These are phyloP conservation scores for Wickerhamiella vanderwaltii DNA, from an alignment of 805 yeast species.

Conservation along the genomic window DNA sequence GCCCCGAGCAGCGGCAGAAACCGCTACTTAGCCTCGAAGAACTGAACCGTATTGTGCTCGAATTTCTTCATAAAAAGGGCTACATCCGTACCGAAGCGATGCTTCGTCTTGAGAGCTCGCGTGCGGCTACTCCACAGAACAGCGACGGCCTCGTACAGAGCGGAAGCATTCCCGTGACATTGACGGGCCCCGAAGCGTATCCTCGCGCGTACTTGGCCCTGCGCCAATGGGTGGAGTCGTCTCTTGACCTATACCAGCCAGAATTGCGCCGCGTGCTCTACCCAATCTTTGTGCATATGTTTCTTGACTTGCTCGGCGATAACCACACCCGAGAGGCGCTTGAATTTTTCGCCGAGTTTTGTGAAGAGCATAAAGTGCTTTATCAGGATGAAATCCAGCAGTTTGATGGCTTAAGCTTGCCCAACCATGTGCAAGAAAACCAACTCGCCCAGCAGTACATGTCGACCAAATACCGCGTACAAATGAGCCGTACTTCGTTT, in stretches of 20 bases:
- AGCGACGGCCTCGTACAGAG: conserved; percentile 27
- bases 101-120: conserved; percentile 61
- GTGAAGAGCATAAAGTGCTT: conserved; percentile 55
- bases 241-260: conserved; percentile 79
- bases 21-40: conserved; percentile 53
- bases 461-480: conserved; percentile 57
- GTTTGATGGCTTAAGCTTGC: conserved; percentile 60
- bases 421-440: conserved; percentile 74
- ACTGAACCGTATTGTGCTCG: conserved; percentile 81
- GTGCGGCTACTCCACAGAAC: conserved; percentile 20
- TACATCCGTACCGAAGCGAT: conserved; percentile 89
- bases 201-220: conserved; percentile 69
- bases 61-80: conserved; percentile 86
- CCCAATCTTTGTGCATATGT: conserved; percentile 88
- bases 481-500: conserved; percentile 71
- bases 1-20: conserved; percentile 10
- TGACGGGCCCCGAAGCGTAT: conserved; percentile 51
- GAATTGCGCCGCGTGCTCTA: conserved; percentile 73
- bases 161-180: conserved; percentile 16
- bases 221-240: conserved; percentile 79
- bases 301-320: conserved; percentile 62
- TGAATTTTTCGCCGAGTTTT: conserved; percentile 60
- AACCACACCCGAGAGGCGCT: conserved; percentile 48
- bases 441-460: conserved; percentile 67
- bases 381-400: conserved; percentile 69